Evolutionary conservation across 2,329 filamentous ascomycete genomes (phyloP), one percentile per base, ranked within the genome.

Genomic region (Lasiodiplodia citricola): DNA sequence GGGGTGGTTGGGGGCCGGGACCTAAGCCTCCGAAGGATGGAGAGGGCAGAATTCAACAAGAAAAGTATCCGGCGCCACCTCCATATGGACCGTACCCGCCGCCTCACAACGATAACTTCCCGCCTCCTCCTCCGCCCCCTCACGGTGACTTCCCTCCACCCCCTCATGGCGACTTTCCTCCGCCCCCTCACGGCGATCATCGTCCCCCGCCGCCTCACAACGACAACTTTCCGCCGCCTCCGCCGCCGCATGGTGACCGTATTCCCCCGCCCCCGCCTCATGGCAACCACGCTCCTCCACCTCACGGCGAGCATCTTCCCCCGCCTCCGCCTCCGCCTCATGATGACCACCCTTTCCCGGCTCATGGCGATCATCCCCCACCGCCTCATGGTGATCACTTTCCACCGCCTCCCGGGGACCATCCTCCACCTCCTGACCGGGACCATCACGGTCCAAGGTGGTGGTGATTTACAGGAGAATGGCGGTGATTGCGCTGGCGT

Each of bases 1-100:
- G 66, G 66, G 57, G 66, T 23, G 56, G 56, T 11, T 63, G 35
- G 23, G 66, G 56, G 14, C 63, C 50, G 10, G 58, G 58, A 35
- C 58, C 58, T 16, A 44, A 25, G n/a, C 50, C 10, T 35, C 37
- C 52, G 2, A 58, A 67, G 55, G 50, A 58, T n/a, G 58, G 58
- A 35, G 41, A 62, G 25, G 44, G 25, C 16, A 62, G 21, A 16
- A 2, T 47, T 8, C 44, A 60, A 41, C n/a, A 67, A 6, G 51
- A 51, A 10, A 51, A 60, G 21, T 68, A 68, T 23, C 66, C 66
- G 28, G 56, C 47, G n/a, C 66, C 66, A 4, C 56, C 55, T 16
- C 56, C 66, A 21, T 56, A 56, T 14, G 58, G 41, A 21, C 25
- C 58, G 11, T 62, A 35, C 16, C 58, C 41, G 14, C 58, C 58